Evolutionary conservation across 2,329 filamentous ascomycete species (phyloP).

Genomic region (Pseudonectria foliicola): DNA sequence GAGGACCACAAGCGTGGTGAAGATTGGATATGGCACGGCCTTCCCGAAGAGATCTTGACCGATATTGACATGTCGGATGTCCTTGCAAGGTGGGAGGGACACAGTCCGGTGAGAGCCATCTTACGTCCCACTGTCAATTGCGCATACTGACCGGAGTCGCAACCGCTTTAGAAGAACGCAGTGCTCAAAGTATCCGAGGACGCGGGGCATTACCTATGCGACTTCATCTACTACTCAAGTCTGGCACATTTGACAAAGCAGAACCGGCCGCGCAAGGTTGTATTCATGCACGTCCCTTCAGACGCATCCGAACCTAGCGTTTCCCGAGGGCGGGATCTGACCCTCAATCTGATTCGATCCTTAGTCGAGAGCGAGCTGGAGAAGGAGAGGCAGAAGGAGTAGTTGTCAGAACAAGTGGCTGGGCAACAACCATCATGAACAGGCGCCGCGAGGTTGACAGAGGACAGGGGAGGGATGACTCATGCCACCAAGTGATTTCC

Average conservation of each 20-base stretch:
- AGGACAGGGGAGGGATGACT: no score
- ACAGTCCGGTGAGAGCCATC: conserved; percentile 39
- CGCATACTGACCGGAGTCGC: conserved; percentile 6
- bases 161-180: conserved; percentile 25
- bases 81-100: conserved; percentile 45
- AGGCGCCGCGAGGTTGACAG: no score
- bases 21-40: conserved; percentile 46
- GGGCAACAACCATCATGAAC: no score
- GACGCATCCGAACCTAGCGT: conserved; percentile 44
- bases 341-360: conserved; percentile 48
- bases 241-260: conserved; percentile 49
- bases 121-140: not conserved
- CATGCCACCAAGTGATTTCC: no score
- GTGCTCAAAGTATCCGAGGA: conserved; percentile 58
- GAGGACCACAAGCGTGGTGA: conserved; percentile 39
- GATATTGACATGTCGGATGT: conserved; percentile 53
- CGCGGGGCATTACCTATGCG: conserved; percentile 67
- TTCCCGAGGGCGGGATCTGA: conserved; percentile 42
- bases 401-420: conserved; percentile 1
- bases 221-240: conserved; percentile 70
- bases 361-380: conserved; percentile 45
- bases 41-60: conserved; percentile 49
- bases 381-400: conserved; percentile 9
- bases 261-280: conserved; percentile 41
- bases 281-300: conserved; percentile 68